Conservation (phyloP, 2,329 filamentous ascomycete genomes). For the Sporothrix sp. region DNA sequence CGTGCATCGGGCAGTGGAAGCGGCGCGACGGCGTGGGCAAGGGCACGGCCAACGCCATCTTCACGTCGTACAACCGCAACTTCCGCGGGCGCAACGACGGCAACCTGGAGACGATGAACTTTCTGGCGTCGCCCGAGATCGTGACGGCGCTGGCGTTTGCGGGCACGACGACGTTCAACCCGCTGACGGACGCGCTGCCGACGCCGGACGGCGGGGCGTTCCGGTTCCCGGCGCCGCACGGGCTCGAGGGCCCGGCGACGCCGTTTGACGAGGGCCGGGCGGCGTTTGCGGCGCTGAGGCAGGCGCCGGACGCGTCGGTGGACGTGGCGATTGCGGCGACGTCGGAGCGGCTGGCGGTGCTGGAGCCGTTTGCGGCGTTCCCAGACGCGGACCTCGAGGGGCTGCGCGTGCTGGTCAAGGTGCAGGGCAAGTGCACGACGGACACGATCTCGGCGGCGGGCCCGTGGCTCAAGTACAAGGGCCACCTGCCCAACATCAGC, state of each 20-base stretch:
- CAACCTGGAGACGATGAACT: constrained; percentile 96
- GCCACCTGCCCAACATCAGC: constrained; percentile 93
- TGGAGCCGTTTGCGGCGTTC: constrained; percentile 85
- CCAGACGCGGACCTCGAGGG: constrained; percentile 63
- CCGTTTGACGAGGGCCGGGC: constrained; percentile 72
- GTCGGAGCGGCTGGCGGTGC: constrained; percentile 81
- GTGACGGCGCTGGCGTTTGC: constrained; percentile 95
- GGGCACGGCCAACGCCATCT: constrained; percentile 84
- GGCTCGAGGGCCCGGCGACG: constrained; percentile 50
- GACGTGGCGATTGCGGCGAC: constrained; percentile 71
- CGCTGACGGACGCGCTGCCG: constrained; percentile 73
- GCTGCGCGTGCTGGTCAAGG: constrained; percentile 86
- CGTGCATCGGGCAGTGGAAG: constrained; percentile 92
- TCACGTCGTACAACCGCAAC: constrained; percentile 97
- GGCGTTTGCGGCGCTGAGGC: constrained; percentile 62
- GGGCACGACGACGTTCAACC: constrained; percentile 90
- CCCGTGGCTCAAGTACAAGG: constrained; percentile 98
- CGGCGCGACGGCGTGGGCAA: constrained; percentile 77
- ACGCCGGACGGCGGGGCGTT: constrained; percentile 75
- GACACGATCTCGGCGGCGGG: constrained; percentile 97
- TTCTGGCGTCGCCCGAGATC: constrained; percentile 90
- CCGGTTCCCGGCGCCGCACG: constrained; percentile 71
- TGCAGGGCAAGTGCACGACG: constrained; percentile 95
- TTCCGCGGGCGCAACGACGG: constrained; percentile 96
- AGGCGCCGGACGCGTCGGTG: constrained; percentile 59